Evolutionary conservation across 1,284 basidiomycete genomes (phyloP).

Genomic region (Phlebopus sp.): DNA sequence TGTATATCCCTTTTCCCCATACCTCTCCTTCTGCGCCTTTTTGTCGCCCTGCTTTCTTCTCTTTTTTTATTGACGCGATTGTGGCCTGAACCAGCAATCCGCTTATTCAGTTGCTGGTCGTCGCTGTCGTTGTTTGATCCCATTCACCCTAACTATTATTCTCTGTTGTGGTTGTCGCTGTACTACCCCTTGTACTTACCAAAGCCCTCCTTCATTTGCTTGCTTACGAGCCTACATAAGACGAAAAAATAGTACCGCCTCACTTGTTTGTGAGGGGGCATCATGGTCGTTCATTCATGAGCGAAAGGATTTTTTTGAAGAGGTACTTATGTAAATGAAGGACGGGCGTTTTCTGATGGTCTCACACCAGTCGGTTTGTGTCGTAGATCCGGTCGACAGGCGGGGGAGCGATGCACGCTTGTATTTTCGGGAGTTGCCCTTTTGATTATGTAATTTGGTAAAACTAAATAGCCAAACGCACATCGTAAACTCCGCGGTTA

Average conservation of each 20-base stretch:
- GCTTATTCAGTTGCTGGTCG: not conserved
- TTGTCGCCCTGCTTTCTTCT: conserved; percentile 3
- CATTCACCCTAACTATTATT: conserved; percentile 18
- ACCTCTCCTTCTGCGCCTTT: conserved; percentile 2
- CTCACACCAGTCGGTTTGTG: too few relatives aligned
- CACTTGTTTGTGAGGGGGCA: too few relatives aligned
- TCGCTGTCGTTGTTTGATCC: conserved; percentile 5
- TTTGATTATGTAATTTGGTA: too few relatives aligned
- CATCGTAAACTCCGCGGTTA: not conserved
- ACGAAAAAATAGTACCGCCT: too few relatives aligned
- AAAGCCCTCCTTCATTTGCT: conserved; percentile 10
- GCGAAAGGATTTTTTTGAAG: too few relatives aligned
- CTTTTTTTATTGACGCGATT: conserved; percentile 9
- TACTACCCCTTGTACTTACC: conserved; percentile 23
- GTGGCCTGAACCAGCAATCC: conserved; percentile 14
- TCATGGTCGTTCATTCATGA: too few relatives aligned
- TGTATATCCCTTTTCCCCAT: conserved; percentile 5
- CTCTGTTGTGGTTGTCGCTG: conserved; percentile 16
- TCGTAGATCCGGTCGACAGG: too few relatives aligned
- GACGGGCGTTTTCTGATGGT: too few relatives aligned
- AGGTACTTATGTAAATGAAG: too few relatives aligned
- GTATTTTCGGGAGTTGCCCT: too few relatives aligned
- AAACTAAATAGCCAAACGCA: not conserved
- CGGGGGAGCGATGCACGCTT: too few relatives aligned
- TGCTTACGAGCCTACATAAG: too few relatives aligned